phyloP scores from a whole-genome alignment of 2,329 filamentous ascomycete genomes.

The Erysiphe pulchra region DNA sequence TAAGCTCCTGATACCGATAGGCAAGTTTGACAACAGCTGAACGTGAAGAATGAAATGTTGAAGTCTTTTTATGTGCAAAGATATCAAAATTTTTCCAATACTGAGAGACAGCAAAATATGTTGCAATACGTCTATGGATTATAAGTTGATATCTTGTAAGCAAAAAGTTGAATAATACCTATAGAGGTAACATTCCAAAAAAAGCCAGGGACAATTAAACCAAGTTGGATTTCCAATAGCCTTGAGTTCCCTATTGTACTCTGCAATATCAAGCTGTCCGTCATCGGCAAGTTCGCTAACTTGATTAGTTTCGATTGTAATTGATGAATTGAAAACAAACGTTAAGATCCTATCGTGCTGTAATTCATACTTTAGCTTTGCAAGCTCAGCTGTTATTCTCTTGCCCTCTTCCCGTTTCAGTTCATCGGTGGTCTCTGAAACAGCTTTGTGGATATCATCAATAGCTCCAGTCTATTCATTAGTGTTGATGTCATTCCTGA shows the following conservation, averaged over 20 bases:
- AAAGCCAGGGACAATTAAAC: conserved; percentile 76
- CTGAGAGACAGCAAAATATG: conserved; percentile 47
- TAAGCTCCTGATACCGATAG: conserved; percentile 48
- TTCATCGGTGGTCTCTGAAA: conserved; percentile 26
- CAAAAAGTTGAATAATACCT: conserved; percentile 17
- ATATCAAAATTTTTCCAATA: conserved; percentile 83
- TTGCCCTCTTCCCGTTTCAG: conserved; percentile 60
- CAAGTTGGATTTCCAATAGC: conserved; percentile 49
- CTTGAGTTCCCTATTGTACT: conserved; percentile 70
- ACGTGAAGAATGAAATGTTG: conserved; percentile 76
- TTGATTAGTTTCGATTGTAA: conserved; percentile 30
- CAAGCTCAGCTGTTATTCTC: conserved; percentile 53
- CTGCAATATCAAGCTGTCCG: conserved; percentile 28
- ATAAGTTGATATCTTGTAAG: neutral
- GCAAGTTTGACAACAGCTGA: conserved; percentile 66
- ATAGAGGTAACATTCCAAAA: conserved; percentile 83
- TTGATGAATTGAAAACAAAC: conserved; percentile 20
- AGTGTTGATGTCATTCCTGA: conserved; percentile 2
- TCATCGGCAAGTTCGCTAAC: conserved; percentile 15
- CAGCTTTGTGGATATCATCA: conserved; percentile 71
- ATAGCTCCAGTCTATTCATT: conserved; percentile 55
- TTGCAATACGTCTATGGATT: conserved; percentile 41
- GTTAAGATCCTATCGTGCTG: conserved; percentile 64
- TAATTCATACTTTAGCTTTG: conserved; percentile 75
- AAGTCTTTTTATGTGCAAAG: conserved; percentile 72